phyloP scores from a whole-genome alignment of 2,329 filamentous ascomycete genomes.

The Fusarium siculi region DNA sequence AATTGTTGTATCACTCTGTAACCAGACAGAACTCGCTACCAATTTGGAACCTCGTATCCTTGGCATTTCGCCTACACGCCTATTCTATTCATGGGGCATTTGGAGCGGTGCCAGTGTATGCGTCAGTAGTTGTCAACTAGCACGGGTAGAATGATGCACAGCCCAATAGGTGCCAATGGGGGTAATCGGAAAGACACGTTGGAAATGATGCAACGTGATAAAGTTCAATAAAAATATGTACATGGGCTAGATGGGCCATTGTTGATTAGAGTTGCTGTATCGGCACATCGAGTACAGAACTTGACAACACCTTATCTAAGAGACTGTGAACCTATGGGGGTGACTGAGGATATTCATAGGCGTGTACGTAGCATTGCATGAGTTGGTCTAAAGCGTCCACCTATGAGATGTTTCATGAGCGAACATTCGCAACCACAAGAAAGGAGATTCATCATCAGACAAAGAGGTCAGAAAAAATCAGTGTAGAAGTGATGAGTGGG shows the following conservation, averaged over 20 bases:
- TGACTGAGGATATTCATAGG: neutral
- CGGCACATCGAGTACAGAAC: constrained; percentile 32
- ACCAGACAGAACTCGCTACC: neutral
- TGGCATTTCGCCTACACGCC: constrained; percentile 2
- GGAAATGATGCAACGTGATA: constrained; percentile 8
- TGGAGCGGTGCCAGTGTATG: constrained; percentile 16
- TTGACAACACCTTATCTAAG: constrained; percentile 41
- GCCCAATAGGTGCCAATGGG: neutral
- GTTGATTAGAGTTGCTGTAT: constrained; percentile 37
- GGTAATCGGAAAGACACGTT: neutral
- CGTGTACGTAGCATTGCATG: constrained; percentile 21
- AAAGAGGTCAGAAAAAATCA: neutral
- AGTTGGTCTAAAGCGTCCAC: constrained; percentile 25
- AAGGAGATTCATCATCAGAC: constrained; percentile 3
- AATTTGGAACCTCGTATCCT: constrained; percentile 13
- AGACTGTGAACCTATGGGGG: constrained; percentile 11
- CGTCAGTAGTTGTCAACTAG: constrained; percentile 8
- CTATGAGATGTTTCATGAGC: constrained; percentile 32
- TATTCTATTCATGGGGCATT: neutral
- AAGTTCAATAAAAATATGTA: constrained; percentile 8
- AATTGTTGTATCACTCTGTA: constrained; percentile 20
- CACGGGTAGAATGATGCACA: neutral
- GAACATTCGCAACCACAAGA: constrained; percentile 16
- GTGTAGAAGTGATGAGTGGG: neutral
- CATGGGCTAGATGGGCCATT: neutral